phyloP scores from a whole-genome alignment of 352 stramenopile species.

The Pythium grandisporangium region DNA sequence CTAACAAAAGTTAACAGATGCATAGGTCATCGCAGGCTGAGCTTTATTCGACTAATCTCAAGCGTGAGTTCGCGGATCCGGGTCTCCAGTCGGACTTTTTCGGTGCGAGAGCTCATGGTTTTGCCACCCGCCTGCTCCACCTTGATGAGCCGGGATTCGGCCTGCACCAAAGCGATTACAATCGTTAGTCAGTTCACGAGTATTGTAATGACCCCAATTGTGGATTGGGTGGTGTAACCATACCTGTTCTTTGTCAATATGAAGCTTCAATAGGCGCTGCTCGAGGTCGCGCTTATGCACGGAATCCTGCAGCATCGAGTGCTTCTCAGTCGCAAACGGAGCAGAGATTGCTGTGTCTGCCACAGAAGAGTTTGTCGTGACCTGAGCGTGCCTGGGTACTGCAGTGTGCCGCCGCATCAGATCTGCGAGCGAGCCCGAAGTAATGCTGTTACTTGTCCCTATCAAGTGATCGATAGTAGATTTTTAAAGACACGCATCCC shows the following conservation, averaged over 20 bases:
- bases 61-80: slow-evolving; percentile 16
- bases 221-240: not conserved
- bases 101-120: slow-evolving; percentile 30
- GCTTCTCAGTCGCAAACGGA: slow-evolving; percentile 34
- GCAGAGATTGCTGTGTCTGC: slow-evolving; percentile 12
- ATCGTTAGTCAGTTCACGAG: too few species aligned
- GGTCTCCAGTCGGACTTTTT: slow-evolving; percentile 22
- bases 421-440: too few species aligned
- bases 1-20: too few species aligned
- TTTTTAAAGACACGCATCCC: too few species aligned
- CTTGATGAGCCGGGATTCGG: slow-evolving; percentile 26
- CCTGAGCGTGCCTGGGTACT: too few species aligned
- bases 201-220: too few species aligned
- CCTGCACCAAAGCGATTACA: slow-evolving; percentile 12
- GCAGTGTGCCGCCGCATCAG: slow-evolving; percentile 8
- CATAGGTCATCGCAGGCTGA: slow-evolving; percentile 15
- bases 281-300: slow-evolving; percentile 30
- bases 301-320: slow-evolving; percentile 27
- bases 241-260: slow-evolving; percentile 42
- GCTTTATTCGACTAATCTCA: slow-evolving; percentile 23
- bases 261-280: slow-evolving; percentile 24
- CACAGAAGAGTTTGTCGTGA: not conserved
- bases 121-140: slow-evolving; percentile 27
- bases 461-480: too few species aligned
- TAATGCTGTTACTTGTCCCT: too few species aligned